These are phyloP conservation scores for Mycosphaerella sp. DNA, from an alignment of 2,329 filamentous ascomycete genomes.

Conservation along the genomic window DNA sequence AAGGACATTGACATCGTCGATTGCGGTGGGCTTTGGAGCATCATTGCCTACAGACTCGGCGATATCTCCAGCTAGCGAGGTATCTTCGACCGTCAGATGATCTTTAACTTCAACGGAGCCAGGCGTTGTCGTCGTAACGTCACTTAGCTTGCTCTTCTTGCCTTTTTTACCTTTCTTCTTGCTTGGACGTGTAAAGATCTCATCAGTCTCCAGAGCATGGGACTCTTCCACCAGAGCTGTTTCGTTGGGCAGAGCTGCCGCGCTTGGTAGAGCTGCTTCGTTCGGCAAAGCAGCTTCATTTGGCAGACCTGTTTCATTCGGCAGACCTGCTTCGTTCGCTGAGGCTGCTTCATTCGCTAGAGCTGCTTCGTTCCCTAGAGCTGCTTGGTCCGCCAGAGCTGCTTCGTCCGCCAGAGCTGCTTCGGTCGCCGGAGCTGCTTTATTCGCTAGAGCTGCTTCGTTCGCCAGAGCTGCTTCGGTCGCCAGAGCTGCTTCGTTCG, in stretches of 20 bases:
- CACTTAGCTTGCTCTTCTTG: constrained; percentile 24
- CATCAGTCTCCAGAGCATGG: constrained; percentile 4
- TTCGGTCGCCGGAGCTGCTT: too few relatives aligned
- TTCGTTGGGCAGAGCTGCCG: not conserved
- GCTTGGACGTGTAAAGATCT: constrained; percentile 2
- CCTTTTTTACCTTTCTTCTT: constrained; percentile 28
- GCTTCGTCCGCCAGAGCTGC: not conserved
- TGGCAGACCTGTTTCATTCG: not conserved
- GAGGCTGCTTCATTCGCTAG: not conserved
- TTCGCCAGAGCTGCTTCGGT: too few relatives aligned
- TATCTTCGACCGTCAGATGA: not conserved
- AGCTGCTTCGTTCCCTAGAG: not conserved
- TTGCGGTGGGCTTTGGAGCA: not conserved
- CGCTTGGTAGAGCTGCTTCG: not conserved
- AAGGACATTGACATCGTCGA: not conserved
- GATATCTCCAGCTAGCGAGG: not conserved
- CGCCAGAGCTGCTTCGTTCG: too few relatives aligned
- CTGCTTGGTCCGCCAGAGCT: not conserved
- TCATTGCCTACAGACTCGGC: not conserved
- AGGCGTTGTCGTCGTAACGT: not conserved
- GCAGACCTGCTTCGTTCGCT: too few relatives aligned
- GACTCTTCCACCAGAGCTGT: not conserved
- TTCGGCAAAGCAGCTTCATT: too few relatives aligned
- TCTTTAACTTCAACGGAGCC: not conserved
- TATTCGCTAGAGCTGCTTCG: too few relatives aligned